phyloP scores from a whole-genome alignment of 2,329 filamentous ascomycete genomes.

The Elsinoe ampelina region DNA sequence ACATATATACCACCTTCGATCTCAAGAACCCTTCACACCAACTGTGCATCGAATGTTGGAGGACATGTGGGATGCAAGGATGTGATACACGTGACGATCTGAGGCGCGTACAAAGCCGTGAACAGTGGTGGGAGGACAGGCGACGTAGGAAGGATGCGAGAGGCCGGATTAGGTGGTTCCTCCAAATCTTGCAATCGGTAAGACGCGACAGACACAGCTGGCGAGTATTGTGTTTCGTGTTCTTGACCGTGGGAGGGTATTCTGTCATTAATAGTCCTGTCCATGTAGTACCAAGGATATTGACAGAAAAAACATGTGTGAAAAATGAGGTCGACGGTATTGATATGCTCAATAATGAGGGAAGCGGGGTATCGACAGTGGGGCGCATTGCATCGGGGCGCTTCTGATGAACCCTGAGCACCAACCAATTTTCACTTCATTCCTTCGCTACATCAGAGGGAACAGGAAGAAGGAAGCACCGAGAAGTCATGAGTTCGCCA shows the following conservation, averaged over 20 bases:
- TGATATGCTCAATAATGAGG: slow-evolving; percentile 8
- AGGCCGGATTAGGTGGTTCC: not conserved
- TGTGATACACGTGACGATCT: not conserved
- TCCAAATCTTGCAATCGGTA: not conserved
- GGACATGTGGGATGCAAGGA: not conserved
- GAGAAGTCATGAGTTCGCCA: slow-evolving; percentile 9
- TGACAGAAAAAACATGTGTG: not conserved
- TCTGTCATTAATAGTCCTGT: too few species aligned
- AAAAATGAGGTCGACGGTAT: not conserved
- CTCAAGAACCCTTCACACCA: not conserved
- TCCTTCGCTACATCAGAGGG: not conserved
- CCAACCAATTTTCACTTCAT: not conserved
- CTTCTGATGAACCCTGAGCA: not conserved
- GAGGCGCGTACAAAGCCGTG: not conserved
- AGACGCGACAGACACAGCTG: not conserved
- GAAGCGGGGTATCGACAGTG: slow-evolving; percentile 4
- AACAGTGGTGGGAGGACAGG: not conserved
- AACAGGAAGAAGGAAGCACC: slow-evolving; percentile 13
- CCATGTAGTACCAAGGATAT: too few species aligned
- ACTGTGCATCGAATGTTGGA: not conserved
- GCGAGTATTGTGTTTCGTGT: too few species aligned
- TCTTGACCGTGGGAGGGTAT: too few species aligned
- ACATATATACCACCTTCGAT: not conserved
- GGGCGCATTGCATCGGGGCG: slow-evolving; percentile 3
- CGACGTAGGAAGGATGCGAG: not conserved